Evolutionary conservation across 768 basidiomycete genomes (phyloP).

Genomic region (Suillus occidentalis): DNA sequence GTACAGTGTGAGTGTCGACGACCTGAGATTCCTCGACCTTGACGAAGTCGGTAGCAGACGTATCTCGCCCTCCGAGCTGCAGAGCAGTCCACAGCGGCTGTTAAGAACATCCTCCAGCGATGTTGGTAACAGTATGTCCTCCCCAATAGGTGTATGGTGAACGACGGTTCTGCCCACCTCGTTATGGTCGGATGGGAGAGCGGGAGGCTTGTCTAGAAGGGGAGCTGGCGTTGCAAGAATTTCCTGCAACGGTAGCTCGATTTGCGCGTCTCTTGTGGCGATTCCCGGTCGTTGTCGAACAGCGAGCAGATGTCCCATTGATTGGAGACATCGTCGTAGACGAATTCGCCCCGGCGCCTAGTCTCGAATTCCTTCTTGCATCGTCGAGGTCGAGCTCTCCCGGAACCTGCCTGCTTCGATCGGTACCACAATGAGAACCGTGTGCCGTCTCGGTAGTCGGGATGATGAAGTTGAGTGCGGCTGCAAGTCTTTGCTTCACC

Average conservation of each 20-base stretch:
- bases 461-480: background rate
- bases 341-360: background rate
- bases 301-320: background rate
- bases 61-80: background rate
- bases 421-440: background rate
- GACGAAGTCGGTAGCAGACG: background rate
- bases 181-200: too few relatives aligned
- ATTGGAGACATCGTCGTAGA: background rate
- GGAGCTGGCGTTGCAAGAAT: too few relatives aligned
- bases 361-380: background rate
- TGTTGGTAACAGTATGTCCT: background rate
- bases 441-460: background rate
- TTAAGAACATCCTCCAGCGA: background rate
- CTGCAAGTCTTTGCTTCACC: background rate
- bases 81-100: background rate
- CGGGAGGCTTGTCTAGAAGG: rapidly evolving
- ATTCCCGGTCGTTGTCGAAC: background rate
- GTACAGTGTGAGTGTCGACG: background rate
- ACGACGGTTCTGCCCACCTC: too few relatives aligned
- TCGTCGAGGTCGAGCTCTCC: background rate
- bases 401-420: background rate
- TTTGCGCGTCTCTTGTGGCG: too few relatives aligned
- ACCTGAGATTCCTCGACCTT: background rate
- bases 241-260: too few relatives aligned
- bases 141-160: too few relatives aligned